Evolutionary conservation across 345 rosid species (phyloP).

Genomic region (Lagerstroemia speciosa): DNA sequence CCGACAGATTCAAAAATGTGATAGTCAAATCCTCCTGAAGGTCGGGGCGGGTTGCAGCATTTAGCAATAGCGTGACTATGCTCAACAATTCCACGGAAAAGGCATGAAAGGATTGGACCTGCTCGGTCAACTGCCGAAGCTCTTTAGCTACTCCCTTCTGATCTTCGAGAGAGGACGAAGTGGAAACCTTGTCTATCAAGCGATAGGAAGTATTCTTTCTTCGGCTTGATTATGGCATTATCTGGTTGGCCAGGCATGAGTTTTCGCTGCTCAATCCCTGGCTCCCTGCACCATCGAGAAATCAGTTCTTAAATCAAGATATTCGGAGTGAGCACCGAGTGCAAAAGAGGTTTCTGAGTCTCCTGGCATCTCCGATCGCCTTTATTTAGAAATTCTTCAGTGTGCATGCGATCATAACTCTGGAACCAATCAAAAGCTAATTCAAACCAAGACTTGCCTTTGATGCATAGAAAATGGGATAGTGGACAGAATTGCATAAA

Average conservation of each 20-base stretch:
- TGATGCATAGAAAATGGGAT: too few species aligned
- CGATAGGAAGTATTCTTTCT: constrained; percentile 19
- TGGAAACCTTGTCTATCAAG: constrained; percentile 39
- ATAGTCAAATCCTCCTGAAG: constrained; percentile 40
- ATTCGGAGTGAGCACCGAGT: constrained; percentile 33
- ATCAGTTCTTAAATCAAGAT: constrained; percentile 35
- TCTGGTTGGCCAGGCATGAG: constrained; percentile 9
- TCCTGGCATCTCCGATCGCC: constrained; percentile 42
- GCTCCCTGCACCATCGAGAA: constrained; percentile 34
- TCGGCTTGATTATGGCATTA: constrained; percentile 14
- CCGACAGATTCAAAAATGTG: constrained; percentile 37
- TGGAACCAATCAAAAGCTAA: constrained; percentile 13
- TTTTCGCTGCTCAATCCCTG: constrained; percentile 22
- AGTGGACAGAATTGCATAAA: neutral
- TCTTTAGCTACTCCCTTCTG: constrained; percentile 39
- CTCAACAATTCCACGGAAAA: constrained; percentile 24
- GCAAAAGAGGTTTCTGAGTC: constrained; percentile 31
- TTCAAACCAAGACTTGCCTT: constrained; percentile 3
- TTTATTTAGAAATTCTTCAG: constrained; percentile 30
- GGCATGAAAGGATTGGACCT: constrained; percentile 24
- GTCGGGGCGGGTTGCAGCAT: constrained; percentile 19
- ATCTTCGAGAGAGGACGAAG: constrained; percentile 24
- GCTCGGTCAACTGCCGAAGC: constrained; percentile 41
- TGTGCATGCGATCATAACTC: constrained; percentile 47
- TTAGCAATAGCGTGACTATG: constrained; percentile 31